Conservation (phyloP, 768 basidiomycete species). For the Phanerochaete carnosa region DNA sequence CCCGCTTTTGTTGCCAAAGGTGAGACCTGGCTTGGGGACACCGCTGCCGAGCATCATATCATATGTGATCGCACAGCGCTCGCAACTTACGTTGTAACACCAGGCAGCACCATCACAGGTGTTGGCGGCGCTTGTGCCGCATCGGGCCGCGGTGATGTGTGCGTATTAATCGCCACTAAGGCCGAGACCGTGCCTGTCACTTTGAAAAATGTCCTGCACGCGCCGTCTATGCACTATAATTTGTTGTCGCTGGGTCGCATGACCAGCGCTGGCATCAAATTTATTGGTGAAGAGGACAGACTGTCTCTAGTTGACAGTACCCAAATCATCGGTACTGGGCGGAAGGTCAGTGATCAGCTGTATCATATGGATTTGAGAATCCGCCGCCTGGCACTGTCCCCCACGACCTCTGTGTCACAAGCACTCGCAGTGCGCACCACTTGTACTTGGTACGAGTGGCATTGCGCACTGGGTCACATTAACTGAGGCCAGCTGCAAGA, state of each 20-base stretch:
- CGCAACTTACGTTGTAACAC: neutral
- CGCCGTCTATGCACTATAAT: conserved; percentile 13
- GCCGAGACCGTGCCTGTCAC: neutral
- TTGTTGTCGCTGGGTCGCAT: conserved; percentile 12
- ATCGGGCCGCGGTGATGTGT: conserved; percentile 13
- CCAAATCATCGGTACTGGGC: neutral
- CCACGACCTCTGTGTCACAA: neutral
- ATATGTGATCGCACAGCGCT: conserved; percentile 9
- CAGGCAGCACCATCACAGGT: conserved; percentile 5
- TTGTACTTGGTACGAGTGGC: conserved; percentile 7
- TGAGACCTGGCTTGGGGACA: conserved; percentile 16
- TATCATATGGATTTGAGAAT: neutral
- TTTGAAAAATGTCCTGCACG: conserved; percentile 11
- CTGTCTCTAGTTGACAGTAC: neutral
- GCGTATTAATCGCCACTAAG: neutral
- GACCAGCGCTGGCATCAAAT: neutral
- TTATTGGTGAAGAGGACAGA: neutral
- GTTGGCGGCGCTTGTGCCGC: conserved; percentile 12
- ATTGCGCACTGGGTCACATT: conserved; percentile 4
- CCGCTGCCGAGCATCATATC: conserved; percentile 12
- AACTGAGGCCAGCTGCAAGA: neutral
- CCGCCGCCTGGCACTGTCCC: neutral
- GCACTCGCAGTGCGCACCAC: neutral
- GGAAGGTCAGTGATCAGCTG: neutral
- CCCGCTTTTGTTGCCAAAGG: neutral